Base-by-base conservation (phyloP, 75 land plant genomes). In the Picea glauca region DNA sequence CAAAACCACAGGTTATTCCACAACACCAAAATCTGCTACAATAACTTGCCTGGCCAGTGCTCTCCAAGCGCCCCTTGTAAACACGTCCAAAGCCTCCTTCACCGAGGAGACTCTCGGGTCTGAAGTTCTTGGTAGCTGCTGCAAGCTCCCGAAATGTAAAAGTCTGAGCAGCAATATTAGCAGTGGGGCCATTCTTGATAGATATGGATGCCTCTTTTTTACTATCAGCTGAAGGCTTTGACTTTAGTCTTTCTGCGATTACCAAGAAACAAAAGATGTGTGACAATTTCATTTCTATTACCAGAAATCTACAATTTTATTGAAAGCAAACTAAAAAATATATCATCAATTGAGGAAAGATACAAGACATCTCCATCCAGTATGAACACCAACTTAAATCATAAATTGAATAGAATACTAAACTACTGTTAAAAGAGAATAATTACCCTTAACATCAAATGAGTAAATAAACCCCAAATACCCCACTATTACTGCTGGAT, bases 41-140 rank as follows among this genome's bases (percentile, higher is more conserved):
- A 17, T 60, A 30, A 13, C 50, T 78, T 83, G 82, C 93, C 93
- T 87, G 92, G 35, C 86, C 85, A 50, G 78, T 80, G 79, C 77
- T 87, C 23, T 91, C 92, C 15, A 91, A 80, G 30, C 73, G 78
- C 1, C 94, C 94, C 63, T 88, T 90, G 72, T 90, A 90, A 76
- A 91, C 93, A 21, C 91, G 83, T 31, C 95, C 93, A 87, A 93
- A 93, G 21, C 95, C 93, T 58, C 93, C 93, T 82, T 90, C 95
- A 20, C 93, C 95, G 8, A 93, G 40, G 18, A 91, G 80, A 76
- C 86, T 87, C 74, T 88, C 95, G 46, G 88, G 87, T 50, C 85
- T 78, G 79, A 92, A 92, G 54, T 90, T 90, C 76, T 85, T 90
- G 5, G 92, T 85, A 62, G 81, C 85, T 30, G 85, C 81, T 26